These are phyloP conservation scores for Rhododendron simsii DNA, from an alignment of 148 eudicot genomes.

Conservation along the genomic window DNA sequence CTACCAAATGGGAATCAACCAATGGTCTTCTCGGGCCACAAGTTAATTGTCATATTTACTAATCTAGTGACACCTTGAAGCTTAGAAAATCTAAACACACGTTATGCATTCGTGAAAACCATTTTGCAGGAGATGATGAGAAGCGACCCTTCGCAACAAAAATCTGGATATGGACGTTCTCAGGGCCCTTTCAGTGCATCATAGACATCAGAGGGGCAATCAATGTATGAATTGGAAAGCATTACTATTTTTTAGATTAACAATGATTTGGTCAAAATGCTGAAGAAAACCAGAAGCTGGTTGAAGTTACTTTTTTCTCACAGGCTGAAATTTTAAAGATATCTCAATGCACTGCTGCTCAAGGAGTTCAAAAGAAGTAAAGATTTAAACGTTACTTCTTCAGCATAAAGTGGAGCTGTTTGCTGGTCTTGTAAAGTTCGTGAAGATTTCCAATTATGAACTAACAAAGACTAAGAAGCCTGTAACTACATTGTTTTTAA, in stretches of 20 bases:
- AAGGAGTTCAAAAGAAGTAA: not conserved
- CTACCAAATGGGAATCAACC: not conserved
- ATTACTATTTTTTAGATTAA: not conserved
- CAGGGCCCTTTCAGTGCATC: not conserved
- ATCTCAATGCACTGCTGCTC: not conserved
- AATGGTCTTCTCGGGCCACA: not conserved
- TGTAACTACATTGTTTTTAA: too few relatives aligned
- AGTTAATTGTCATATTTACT: not conserved
- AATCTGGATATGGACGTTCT: conserved; percentile 4
- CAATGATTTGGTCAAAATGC: not conserved
- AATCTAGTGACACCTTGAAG: not conserved
- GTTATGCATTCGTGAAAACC: not conserved
- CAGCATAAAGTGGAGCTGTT: not conserved
- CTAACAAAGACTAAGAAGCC: not conserved
- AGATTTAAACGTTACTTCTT: not conserved
- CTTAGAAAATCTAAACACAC: not conserved
- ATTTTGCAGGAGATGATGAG: conserved; percentile 11
- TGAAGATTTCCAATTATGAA: not conserved
- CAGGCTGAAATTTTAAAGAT: not conserved
- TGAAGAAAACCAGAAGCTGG: not conserved
- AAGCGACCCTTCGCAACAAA: not conserved
- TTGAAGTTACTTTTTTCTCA: not conserved
- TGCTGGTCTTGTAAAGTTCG: not conserved
- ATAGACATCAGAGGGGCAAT: not conserved
- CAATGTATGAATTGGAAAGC: not conserved